Conservation (phyloP, 1,139 yeast species). For the Citeromyces siamensis region DNA sequence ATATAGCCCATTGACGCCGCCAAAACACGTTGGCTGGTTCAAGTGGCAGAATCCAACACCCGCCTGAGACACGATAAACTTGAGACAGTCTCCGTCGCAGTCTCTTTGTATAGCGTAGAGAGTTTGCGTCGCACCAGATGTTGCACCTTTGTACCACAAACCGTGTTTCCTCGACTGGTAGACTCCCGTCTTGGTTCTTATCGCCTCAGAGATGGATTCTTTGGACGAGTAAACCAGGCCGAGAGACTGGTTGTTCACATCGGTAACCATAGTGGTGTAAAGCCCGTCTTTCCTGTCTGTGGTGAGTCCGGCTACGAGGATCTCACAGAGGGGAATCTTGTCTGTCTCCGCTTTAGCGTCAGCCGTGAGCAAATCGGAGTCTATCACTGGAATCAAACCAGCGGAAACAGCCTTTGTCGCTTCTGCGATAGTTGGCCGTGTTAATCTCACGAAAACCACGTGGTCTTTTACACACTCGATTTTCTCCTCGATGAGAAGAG, state of each 20-base stretch:
- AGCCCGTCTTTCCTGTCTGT: constrained; percentile 86
- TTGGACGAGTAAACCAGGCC: constrained; percentile 88
- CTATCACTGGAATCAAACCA: constrained; percentile 38
- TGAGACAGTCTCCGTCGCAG: constrained; percentile 87
- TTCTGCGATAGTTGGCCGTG: constrained; percentile 13
- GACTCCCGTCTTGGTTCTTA: constrained; percentile 76
- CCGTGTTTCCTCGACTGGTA: constrained; percentile 87
- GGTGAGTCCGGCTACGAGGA: constrained; percentile 42
- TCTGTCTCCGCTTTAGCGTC: constrained; percentile 17
- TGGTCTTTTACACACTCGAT: neutral
- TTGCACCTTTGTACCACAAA: constrained; percentile 92
- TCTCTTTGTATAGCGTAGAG: constrained; percentile 58
- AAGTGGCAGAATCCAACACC: constrained; percentile 92
- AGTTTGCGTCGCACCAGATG: constrained; percentile 88
- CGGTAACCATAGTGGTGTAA: constrained; percentile 75
- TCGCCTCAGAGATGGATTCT: constrained; percentile 72
- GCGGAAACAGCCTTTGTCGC: constrained; percentile 18
- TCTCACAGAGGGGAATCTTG: constrained; percentile 34
- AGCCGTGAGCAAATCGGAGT: constrained; percentile 28
- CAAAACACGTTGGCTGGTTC: constrained; percentile 72
- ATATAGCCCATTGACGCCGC: constrained; percentile 47
- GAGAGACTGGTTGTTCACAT: constrained; percentile 49
- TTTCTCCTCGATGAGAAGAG: constrained; percentile 4
- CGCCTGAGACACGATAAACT: constrained; percentile 71
- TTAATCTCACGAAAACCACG: constrained; percentile 14